Evolutionary conservation across 495 filamentous ascomycete species (phyloP).

Genomic region (Daldinia bambusicola): DNA sequence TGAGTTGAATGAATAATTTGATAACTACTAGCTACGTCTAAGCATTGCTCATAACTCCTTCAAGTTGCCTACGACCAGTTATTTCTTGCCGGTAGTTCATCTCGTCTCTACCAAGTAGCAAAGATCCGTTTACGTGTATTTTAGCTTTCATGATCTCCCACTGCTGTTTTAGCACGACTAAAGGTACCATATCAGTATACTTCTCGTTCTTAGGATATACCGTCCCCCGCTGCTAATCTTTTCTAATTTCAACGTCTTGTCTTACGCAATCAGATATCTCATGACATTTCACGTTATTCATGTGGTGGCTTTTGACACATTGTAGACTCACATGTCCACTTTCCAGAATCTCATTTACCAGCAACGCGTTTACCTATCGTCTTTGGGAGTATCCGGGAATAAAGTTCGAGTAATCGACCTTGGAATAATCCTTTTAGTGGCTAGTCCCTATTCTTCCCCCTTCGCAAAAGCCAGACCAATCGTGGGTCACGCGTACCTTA

Average conservation of each 20-base stretch:
- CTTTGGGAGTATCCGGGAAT: no score
- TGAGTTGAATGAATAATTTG: neutral
- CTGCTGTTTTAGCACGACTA: neutral
- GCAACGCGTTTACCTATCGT: no score
- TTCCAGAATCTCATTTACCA: no score
- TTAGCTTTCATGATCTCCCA: neutral
- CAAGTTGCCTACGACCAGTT: no score
- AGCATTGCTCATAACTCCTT: neutral
- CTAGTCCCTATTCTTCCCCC: no score
- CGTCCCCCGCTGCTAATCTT: neutral
- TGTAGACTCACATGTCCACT: neutral
- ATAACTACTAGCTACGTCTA: neutral
- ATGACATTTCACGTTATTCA: neutral
- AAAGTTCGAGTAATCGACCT: no score
- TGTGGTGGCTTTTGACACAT: neutral
- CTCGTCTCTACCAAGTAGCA: neutral
- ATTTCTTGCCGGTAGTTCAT: neutral
- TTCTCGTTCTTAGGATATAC: neutral
- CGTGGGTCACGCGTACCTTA: constrained; percentile 29
- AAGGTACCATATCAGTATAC: neutral
- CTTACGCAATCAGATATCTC: neutral
- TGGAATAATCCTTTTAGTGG: no score
- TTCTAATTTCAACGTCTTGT: neutral
- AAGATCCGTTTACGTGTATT: neutral
- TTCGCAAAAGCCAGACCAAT: constrained; percentile 12